Evolutionary conservation across 2,329 filamentous ascomycete genomes (phyloP).

Genomic region (Ascochyta clinopodiicola): DNA sequence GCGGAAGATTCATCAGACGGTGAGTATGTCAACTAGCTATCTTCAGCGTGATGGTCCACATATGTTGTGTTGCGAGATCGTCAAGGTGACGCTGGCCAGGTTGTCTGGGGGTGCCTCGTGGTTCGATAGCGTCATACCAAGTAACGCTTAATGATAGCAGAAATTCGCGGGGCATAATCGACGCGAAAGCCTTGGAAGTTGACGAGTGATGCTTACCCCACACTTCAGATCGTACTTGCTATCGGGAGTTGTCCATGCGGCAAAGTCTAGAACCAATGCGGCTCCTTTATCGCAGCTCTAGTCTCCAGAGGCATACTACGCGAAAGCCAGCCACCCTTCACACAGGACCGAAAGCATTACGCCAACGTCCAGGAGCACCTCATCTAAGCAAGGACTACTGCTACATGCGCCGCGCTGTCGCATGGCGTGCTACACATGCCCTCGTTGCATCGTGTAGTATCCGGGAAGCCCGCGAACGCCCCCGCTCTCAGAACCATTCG

Average conservation of each 20-base stretch:
- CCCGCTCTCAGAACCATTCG: constrained; percentile 6
- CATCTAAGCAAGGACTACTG: constrained; percentile 1
- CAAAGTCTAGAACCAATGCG: constrained; percentile 12
- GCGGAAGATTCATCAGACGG: background rate
- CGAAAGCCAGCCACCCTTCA: constrained; percentile 8
- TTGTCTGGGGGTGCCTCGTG: background rate
- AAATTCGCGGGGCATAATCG: background rate
- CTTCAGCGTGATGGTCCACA: background rate
- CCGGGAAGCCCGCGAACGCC: background rate
- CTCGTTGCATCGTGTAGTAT: constrained; percentile 10
- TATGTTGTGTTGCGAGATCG: background rate
- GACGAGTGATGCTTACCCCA: constrained; percentile 9
- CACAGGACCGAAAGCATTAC: constrained; percentile 6
- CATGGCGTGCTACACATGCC: constrained; percentile 9
- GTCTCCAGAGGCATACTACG: constrained; percentile 1
- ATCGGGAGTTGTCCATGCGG: constrained; percentile 7
- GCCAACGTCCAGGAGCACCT: constrained; percentile 7
- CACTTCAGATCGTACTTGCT: constrained; percentile 5
- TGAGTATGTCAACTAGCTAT: background rate
- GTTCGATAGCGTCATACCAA: too few species aligned
- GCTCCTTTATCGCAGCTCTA: constrained; percentile 11
- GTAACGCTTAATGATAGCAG: background rate
- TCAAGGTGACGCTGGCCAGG: constrained; percentile 2
- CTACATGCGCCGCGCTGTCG: constrained; percentile 1
- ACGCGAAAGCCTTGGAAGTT: background rate